Conservation (phyloP, 257 asterid species). For the Solanum chiquidenum region DNA sequence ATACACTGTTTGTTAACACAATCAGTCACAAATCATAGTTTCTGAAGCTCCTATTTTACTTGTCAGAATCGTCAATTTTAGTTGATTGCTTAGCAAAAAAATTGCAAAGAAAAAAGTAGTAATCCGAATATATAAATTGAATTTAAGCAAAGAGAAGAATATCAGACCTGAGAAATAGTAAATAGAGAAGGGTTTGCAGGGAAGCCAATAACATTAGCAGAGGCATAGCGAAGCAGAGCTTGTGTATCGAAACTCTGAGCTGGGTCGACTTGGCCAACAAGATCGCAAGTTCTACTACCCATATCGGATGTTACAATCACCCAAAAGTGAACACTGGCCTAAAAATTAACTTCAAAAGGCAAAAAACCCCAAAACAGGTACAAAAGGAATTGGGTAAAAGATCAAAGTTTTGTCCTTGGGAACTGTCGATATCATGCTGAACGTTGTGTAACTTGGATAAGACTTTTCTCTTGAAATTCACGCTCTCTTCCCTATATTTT, state of each 20-base stretch:
- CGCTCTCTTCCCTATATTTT: not conserved
- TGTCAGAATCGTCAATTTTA: not conserved
- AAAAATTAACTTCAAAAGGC: not conserved
- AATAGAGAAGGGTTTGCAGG: conserved; percentile 41
- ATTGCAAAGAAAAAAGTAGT: too few species aligned
- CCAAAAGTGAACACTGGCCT: not conserved
- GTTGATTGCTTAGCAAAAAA: not conserved
- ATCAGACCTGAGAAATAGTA: conserved; percentile 62
- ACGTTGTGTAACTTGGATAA: not conserved
- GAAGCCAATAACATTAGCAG: conserved; percentile 57
- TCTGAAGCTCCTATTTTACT: not conserved
- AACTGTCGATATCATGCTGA: not conserved
- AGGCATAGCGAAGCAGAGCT: conserved; percentile 46
- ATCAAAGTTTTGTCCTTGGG: not conserved
- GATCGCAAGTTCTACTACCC: conserved; percentile 54
- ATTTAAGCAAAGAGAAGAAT: not conserved
- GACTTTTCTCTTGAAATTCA: not conserved
- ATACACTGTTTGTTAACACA: too few species aligned
- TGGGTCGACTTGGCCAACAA: conserved; percentile 60
- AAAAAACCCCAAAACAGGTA: not conserved
- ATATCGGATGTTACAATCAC: conserved; percentile 3
- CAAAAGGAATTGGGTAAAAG: not conserved
- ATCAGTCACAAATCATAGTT: not conserved
- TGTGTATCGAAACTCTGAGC: conserved; percentile 53
- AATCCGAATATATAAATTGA: too few species aligned